Conservation (phyloP, 2,329 filamentous ascomycete species). For the Aspergillus fumigatus region DNA sequence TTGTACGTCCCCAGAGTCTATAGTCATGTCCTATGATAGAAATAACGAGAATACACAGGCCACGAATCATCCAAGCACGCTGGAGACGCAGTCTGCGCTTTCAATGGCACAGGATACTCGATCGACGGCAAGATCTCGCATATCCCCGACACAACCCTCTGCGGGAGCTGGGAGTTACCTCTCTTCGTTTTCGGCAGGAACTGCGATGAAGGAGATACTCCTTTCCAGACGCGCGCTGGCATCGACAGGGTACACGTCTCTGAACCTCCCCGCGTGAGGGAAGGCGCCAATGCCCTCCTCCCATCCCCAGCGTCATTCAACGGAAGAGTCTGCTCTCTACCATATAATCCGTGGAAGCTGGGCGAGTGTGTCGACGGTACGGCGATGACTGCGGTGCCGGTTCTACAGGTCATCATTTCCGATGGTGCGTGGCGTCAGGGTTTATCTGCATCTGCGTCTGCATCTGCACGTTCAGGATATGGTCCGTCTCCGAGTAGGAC, state of each 20-base stretch:
- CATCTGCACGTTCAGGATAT: neutral
- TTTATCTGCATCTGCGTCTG: neutral
- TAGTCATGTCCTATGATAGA: neutral
- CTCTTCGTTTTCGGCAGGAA: neutral
- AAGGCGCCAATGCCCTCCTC: neutral
- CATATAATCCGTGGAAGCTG: neutral
- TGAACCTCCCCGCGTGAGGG: neutral
- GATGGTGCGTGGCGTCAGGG: neutral
- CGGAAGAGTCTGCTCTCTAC: neutral
- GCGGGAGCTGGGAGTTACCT: neutral
- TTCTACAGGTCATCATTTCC: neutral
- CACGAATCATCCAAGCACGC: conserved; percentile 10
- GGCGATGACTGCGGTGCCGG: neutral
- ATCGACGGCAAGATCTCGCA: neutral
- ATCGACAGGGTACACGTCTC: neutral
- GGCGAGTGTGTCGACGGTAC: neutral
- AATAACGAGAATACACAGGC: conserved; percentile 6
- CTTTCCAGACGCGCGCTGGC: neutral
- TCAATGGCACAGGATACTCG: conserved; percentile 23
- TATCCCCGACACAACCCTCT: conserved; percentile 14
- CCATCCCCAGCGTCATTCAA: neutral
- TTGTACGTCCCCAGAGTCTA: conserved; percentile 9
- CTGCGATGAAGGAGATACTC: neutral
- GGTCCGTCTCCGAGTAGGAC: neutral
- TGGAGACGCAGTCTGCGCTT: conserved; percentile 22